These are phyloP conservation scores for Cutaneotrichosporon daszewskae DNA, from an alignment of 1,284 basidiomycete genomes.

Conservation along the genomic window DNA sequence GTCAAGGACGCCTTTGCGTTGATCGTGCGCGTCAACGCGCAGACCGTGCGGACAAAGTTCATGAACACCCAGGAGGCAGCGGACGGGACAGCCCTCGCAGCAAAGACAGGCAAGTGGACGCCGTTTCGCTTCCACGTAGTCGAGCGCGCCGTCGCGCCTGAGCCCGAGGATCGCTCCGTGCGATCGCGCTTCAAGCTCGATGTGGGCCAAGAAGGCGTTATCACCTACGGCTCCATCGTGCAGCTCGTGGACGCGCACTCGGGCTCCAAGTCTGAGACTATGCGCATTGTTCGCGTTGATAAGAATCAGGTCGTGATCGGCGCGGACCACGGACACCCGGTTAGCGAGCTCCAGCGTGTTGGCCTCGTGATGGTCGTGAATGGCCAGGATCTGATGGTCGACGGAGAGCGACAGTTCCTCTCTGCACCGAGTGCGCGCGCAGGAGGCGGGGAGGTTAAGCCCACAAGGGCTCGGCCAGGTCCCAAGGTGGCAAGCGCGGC, in stretches of 20 bases:
- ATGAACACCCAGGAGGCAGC: slow-evolving; percentile 56
- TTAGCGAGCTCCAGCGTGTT: slow-evolving; percentile 94
- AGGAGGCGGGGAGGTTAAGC: slow-evolving; percentile 32
- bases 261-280: slow-evolving; percentile 75
- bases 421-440: slow-evolving; percentile 37
- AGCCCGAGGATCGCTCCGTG: slow-evolving; percentile 3
- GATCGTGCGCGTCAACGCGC: slow-evolving; percentile 93
- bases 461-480: slow-evolving; percentile 4
- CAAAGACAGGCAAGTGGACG: slow-evolving; percentile 38
- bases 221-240: slow-evolving; percentile 87
- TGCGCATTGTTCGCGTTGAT: slow-evolving; percentile 87
- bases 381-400: slow-evolving; percentile 14
- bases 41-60: slow-evolving; percentile 94
- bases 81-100: slow-evolving; percentile 26
- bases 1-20: slow-evolving; percentile 85
- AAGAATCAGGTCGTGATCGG: slow-evolving; percentile 69
- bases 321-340: slow-evolving; percentile 57
- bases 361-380: slow-evolving; percentile 67
- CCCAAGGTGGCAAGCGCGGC: slow-evolving; percentile 1
- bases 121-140: slow-evolving; percentile 39
- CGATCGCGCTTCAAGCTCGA: slow-evolving; percentile 14
- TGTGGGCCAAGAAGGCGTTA: slow-evolving; percentile 42
- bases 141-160: slow-evolving; percentile 16
- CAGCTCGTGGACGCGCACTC: slow-evolving; percentile 75
- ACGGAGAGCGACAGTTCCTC: slow-evolving; percentile 31